Conservation (phyloP, 352 stramenopile species). For the Phytophthora melonis region DNA sequence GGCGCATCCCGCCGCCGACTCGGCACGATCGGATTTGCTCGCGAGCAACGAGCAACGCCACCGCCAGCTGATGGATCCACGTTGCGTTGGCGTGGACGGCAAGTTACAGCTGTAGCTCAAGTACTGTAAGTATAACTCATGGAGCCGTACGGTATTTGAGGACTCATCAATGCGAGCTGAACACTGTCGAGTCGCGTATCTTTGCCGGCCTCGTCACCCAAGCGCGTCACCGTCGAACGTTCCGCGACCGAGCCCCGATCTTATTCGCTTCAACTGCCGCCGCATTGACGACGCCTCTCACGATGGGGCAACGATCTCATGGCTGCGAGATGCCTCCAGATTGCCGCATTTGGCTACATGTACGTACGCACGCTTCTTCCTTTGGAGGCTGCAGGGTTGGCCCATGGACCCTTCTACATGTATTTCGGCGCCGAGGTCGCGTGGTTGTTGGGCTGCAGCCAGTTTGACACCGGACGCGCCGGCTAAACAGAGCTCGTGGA, state of each 20-base stretch:
- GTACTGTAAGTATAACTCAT: not conserved
- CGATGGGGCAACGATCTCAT: constrained; percentile 11
- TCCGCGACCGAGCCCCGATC: constrained; percentile 18
- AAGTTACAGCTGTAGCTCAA: not conserved
- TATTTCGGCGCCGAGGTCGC: constrained; percentile 19
- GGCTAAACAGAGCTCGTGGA: constrained; percentile 7
- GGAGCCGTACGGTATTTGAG: not conserved
- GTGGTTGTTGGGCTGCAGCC: constrained; percentile 12
- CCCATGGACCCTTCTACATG: constrained; percentile 36
- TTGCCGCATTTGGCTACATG: not conserved
- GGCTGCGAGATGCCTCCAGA: not conserved
- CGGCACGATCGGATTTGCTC: constrained; percentile 13
- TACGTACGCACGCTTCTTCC: not conserved
- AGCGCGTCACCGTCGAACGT: constrained; percentile 1
- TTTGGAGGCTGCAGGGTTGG: constrained; percentile 1
- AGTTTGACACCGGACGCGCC: not conserved
- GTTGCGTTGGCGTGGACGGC: not conserved
- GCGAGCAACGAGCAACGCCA: constrained; percentile 7
- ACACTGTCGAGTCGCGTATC: not conserved
- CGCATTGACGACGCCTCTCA: constrained; percentile 9
- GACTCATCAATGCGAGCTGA: constrained; percentile 1
- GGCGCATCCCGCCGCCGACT: constrained; percentile 1
- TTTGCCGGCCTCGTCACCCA: not conserved
- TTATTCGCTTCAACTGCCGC: constrained; percentile 31
- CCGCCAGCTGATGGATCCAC: constrained; percentile 21